Evolutionary conservation across 2,329 filamentous ascomycete genomes (phyloP).

Genomic region (Bretziella fagacearum): DNA sequence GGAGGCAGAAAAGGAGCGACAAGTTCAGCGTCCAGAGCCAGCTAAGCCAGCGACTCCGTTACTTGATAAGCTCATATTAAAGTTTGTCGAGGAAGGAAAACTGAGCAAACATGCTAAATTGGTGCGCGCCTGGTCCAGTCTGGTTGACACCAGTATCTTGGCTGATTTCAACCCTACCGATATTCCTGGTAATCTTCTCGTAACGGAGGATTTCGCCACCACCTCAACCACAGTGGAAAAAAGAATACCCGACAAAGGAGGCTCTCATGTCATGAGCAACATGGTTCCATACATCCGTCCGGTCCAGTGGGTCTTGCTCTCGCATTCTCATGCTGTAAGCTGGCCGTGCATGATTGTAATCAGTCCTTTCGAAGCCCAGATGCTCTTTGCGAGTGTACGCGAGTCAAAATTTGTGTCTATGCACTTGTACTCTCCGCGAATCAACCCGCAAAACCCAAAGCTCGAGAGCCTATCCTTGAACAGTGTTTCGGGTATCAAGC

Average conservation of each 20-base stretch:
- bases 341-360: conserved; percentile 31
- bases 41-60: conserved; percentile 25
- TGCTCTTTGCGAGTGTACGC: conserved; percentile 27
- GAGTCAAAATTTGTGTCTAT: conserved; percentile 24
- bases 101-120: conserved; percentile 21
- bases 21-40: conserved; percentile 32
- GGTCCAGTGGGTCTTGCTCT: conserved; percentile 35
- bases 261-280: conserved; percentile 1
- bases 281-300: conserved; percentile 33
- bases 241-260: background rate
- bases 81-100: conserved; percentile 25
- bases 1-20: conserved; percentile 43
- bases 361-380: conserved; percentile 43
- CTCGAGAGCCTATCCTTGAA: conserved; percentile 32
- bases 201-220: conserved; percentile 33
- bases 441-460: conserved; percentile 22
- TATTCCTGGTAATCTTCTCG: conserved; percentile 27
- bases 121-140: conserved; percentile 28
- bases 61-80: conserved; percentile 21
- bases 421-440: conserved; percentile 34
- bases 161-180: conserved; percentile 20
- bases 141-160: conserved; percentile 27
- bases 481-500: conserved; percentile 20
- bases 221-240: conserved; percentile 23
- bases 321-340: background rate